Evolutionary conservation across 2,329 filamentous ascomycete genomes (phyloP).

Genomic region (Exophiala dermatitidis): DNA sequence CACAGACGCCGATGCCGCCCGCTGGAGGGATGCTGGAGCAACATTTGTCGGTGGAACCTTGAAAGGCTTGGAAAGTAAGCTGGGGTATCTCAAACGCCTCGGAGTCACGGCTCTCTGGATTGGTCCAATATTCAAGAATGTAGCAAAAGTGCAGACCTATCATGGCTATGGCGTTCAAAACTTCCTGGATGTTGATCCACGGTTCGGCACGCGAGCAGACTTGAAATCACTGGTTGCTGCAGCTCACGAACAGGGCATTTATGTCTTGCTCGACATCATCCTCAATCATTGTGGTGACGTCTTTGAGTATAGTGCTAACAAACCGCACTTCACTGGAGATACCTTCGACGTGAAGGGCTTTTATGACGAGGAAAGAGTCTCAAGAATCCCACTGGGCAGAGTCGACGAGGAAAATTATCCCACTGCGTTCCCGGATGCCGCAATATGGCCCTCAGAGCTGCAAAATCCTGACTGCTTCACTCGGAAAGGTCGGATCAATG

Average conservation of each 20-base stretch:
- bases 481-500: conserved; percentile 13
- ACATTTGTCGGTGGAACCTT: conserved; percentile 8
- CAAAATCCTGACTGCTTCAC: conserved; percentile 9
- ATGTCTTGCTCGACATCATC: conserved; percentile 13
- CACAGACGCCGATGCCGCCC: not conserved
- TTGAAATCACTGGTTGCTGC: conserved; percentile 8
- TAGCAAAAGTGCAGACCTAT: conserved; percentile 7
- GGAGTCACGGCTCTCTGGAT: conserved; percentile 13
- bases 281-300: conserved; percentile 12
- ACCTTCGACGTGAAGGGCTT: conserved; percentile 9
- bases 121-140: conserved; percentile 11
- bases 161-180: conserved; percentile 13
- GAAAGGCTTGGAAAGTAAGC: conserved; percentile 6
- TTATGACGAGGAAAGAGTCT: conserved; percentile 6
- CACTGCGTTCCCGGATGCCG: conserved; percentile 6
- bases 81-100: conserved; percentile 7
- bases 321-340: conserved; percentile 8
- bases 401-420: conserved; percentile 3
- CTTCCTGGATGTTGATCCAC: conserved; percentile 10
- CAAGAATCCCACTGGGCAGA: conserved; percentile 6
- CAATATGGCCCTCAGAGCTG: conserved; percentile 9
- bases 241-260: conserved; percentile 9
- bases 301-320: conserved; percentile 7
- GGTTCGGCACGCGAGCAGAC: conserved; percentile 11
- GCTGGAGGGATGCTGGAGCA: conserved; percentile 1